Evolutionary conservation across 495 filamentous ascomycete genomes (phyloP).

Genomic region (Geopyxis carbonaria): DNA sequence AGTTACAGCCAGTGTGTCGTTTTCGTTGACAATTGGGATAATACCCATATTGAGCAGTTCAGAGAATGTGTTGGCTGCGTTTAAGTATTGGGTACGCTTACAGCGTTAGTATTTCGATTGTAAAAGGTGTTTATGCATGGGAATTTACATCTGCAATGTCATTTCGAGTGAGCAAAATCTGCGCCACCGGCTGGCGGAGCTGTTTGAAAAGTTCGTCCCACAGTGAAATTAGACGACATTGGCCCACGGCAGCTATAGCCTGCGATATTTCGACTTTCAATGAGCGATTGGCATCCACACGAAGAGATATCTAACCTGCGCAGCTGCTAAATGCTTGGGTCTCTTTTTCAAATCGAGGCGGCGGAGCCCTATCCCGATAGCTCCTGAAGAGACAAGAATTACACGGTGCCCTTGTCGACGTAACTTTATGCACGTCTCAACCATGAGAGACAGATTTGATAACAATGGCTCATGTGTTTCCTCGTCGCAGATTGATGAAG

Average conservation of each 20-base stretch:
- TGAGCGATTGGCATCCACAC: background rate
- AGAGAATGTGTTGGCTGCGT: conserved; percentile 83
- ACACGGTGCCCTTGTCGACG: conserved; percentile 85
- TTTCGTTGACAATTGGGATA: conserved; percentile 96
- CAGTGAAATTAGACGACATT: conserved; percentile 85
- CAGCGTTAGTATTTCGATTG: too few relatives aligned
- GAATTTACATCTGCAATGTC: conserved; percentile 87
- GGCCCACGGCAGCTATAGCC: conserved; percentile 88
- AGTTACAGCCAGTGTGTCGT: conserved; percentile 87
- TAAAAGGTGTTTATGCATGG: background rate
- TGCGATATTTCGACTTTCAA: conserved; percentile 25
- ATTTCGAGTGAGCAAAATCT: conserved; percentile 87
- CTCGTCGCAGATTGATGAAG: conserved; percentile 94
- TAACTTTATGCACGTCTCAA: conserved; percentile 74
- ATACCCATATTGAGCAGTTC: conserved; percentile 90
- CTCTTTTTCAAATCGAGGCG: conserved; percentile 79
- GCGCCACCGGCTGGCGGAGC: conserved; percentile 73
- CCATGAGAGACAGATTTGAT: conserved; percentile 74
- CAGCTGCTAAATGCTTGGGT: conserved; percentile 69
- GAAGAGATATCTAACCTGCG: conserved; percentile 40
- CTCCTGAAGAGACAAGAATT: conserved; percentile 87
- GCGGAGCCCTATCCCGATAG: conserved; percentile 80
- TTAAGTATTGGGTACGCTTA: conserved; percentile 81
- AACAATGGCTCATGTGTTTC: conserved; percentile 92
- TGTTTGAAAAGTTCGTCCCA: conserved; percentile 88